Evolutionary conservation across 2,329 filamentous ascomycete species (phyloP).

Genomic region (Raffaelea deltoideospora): DNA sequence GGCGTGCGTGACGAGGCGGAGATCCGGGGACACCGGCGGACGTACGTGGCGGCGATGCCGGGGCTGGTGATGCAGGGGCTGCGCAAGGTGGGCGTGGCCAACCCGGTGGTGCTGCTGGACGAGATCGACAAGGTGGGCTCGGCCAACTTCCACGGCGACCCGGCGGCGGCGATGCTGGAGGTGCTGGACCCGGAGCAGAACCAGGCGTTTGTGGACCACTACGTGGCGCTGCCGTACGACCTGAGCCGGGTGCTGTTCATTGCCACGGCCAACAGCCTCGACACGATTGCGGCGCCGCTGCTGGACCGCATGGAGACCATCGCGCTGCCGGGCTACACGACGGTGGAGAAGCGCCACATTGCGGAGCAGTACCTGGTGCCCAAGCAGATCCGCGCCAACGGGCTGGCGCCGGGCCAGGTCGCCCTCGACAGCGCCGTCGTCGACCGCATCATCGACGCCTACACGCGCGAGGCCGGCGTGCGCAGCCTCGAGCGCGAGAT

Average conservation of each 20-base stretch:
- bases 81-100: slow-evolving; percentile 89
- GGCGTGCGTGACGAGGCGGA: slow-evolving; percentile 94
- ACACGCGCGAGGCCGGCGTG: slow-evolving; percentile 91
- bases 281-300: slow-evolving; percentile 87
- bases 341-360: slow-evolving; percentile 91
- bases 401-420: slow-evolving; percentile 62
- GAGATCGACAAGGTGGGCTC: slow-evolving; percentile 96
- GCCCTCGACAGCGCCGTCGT: slow-evolving; percentile 69
- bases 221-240: slow-evolving; percentile 89
- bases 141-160: slow-evolving; percentile 86
- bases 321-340: slow-evolving; percentile 85
- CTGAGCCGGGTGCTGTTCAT: slow-evolving; percentile 95
- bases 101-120: slow-evolving; percentile 88
- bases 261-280: slow-evolving; percentile 85
- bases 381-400: slow-evolving; percentile 87
- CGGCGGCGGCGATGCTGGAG: slow-evolving; percentile 93
- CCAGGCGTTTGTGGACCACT: slow-evolving; percentile 86
- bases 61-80: slow-evolving; percentile 85
- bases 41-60: slow-evolving; percentile 98
- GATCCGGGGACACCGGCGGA: slow-evolving; percentile 85
- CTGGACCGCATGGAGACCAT: slow-evolving; percentile 97
- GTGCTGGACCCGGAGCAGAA: slow-evolving; percentile 97
- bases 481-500: slow-evolving; percentile 93
- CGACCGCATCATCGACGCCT: slow-evolving; percentile 88
- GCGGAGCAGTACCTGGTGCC: slow-evolving; percentile 86